Conservation (phyloP, 2,329 filamentous ascomycete species). For the Dissoconium aciculare region DNA sequence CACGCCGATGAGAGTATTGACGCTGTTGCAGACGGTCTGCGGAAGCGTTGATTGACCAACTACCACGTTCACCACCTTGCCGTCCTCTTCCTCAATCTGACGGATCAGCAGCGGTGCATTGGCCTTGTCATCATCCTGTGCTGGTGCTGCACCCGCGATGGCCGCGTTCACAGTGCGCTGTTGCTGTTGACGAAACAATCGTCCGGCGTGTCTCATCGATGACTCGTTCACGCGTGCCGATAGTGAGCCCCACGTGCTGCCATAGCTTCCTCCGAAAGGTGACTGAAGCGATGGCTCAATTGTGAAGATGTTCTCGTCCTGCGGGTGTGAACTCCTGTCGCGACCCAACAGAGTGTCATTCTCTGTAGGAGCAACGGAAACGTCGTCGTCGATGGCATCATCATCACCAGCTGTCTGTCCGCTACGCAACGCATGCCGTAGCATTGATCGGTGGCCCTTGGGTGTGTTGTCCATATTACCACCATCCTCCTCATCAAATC, state of each 20-base stretch:
- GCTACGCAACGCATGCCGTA: slow-evolving; percentile 2
- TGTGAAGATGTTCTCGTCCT: slow-evolving; percentile 31
- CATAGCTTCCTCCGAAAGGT: slow-evolving; percentile 58
- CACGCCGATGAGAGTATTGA: slow-evolving; percentile 82
- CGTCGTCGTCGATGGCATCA: slow-evolving; percentile 13
- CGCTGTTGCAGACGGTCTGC: slow-evolving; percentile 92
- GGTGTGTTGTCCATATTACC: slow-evolving; percentile 21
- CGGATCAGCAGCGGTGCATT: slow-evolving; percentile 70
- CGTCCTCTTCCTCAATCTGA: slow-evolving; percentile 70
- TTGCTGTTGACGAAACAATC: slow-evolving; percentile 35
- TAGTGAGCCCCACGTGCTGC: slow-evolving; percentile 46
- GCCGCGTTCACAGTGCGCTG: slow-evolving; percentile 27
- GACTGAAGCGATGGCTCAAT: slow-evolving; percentile 45
- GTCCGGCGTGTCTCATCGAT: slow-evolving; percentile 41
- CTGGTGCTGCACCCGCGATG: no score
- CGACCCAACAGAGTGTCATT: slow-evolving; percentile 17
- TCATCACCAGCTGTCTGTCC: slow-evolving; percentile 18
- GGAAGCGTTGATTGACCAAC: slow-evolving; percentile 90
- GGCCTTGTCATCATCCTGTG: no score
- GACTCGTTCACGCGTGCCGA: slow-evolving; percentile 42
- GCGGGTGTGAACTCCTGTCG: slow-evolving; percentile 15
- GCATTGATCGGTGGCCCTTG: slow-evolving; percentile 18
- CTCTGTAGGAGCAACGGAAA: slow-evolving; percentile 21
- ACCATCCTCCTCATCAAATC: slow-evolving; percentile 33
- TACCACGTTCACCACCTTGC: slow-evolving; percentile 67